Conservation (phyloP, 352 stramenopile genomes). For the Pythium chondricola region DNA sequence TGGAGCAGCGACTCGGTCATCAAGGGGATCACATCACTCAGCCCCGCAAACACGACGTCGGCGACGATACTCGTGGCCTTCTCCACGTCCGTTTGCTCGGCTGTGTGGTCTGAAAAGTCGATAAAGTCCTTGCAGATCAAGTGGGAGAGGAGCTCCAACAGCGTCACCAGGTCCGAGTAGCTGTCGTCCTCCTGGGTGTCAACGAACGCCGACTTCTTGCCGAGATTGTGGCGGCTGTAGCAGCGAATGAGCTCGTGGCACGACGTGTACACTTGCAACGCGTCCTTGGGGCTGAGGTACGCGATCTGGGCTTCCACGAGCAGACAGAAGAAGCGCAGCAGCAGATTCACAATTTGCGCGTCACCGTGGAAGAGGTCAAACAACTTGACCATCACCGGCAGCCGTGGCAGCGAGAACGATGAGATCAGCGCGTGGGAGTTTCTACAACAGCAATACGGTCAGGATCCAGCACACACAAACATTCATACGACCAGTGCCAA, state of each 20-base stretch:
- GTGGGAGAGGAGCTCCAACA: slow-evolving; percentile 77
- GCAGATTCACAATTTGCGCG: slow-evolving; percentile 64
- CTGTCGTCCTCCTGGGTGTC: slow-evolving; percentile 65
- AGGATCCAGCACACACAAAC: not conserved
- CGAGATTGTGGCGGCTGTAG: slow-evolving; percentile 66
- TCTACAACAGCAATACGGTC: slow-evolving; percentile 3
- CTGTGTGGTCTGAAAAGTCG: slow-evolving; percentile 74
- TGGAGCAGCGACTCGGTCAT: slow-evolving; percentile 87
- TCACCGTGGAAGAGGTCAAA: slow-evolving; percentile 75
- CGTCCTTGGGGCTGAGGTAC: slow-evolving; percentile 60
- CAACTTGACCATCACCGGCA: slow-evolving; percentile 69
- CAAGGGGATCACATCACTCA: slow-evolving; percentile 83
- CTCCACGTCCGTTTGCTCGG: slow-evolving; percentile 47
- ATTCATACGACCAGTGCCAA: not conserved
- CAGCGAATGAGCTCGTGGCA: slow-evolving; percentile 65
- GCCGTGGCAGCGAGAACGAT: slow-evolving; percentile 51
- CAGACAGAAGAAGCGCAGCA: slow-evolving; percentile 70
- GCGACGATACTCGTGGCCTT: slow-evolving; percentile 61
- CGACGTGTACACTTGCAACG: slow-evolving; percentile 62
- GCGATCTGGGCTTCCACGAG: slow-evolving; percentile 79
- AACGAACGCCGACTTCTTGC: slow-evolving; percentile 53
- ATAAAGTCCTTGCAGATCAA: slow-evolving; percentile 82
- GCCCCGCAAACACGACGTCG: slow-evolving; percentile 84
- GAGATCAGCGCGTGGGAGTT: slow-evolving; percentile 56
- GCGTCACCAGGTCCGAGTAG: slow-evolving; percentile 62